Percentiles rank a stretch among this genome's conserved stretches.
phyloP scores from a whole-genome alignment of 768 basidiomycete species.

The Lentinula detonsa region DNA sequence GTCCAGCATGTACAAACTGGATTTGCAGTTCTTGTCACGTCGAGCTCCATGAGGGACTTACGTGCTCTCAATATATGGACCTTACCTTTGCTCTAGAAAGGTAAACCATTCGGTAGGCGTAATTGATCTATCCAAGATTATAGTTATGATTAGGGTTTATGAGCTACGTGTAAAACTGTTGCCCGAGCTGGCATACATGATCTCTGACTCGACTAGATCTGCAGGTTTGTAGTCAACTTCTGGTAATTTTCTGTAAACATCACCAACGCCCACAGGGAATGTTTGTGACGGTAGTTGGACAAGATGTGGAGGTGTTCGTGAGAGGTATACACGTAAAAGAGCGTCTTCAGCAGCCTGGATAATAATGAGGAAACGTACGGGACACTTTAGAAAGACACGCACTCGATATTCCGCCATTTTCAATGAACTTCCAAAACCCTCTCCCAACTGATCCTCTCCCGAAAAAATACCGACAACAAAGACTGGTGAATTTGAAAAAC shows the following conservation, averaged over 20 bases:
- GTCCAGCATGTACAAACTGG: slow-evolving; percentile 26
- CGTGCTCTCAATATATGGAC: slow-evolving; percentile 21
- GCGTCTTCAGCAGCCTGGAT: slow-evolving; percentile 81
- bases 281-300: slow-evolving; percentile 71
- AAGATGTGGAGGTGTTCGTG: slow-evolving; percentile 62
- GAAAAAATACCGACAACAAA: slow-evolving; percentile 96
- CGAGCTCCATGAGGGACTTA: slow-evolving; percentile 34
- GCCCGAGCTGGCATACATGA: slow-evolving; percentile 65
- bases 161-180: slow-evolving; percentile 27
- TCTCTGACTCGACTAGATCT: slow-evolving; percentile 54
- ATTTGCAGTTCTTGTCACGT: slow-evolving; percentile 34
- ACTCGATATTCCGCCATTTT: slow-evolving; percentile 95
- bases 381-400: slow-evolving; percentile 18
- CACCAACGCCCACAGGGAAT: slow-evolving; percentile 51
- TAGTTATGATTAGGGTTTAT: background rate
- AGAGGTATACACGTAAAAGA: slow-evolving; percentile 77
- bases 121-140: background rate
- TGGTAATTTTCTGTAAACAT: slow-evolving; percentile 42
- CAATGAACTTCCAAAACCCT: slow-evolving; percentile 89
- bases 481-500: slow-evolving; percentile 82
- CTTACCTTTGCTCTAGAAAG: background rate
- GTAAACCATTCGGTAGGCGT: background rate
- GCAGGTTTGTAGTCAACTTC: slow-evolving; percentile 48
- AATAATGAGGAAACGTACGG: slow-evolving; percentile 2
- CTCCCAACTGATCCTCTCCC: slow-evolving; percentile 79